Base-by-base conservation (phyloP, 164 flowering plant genomes). In the Kalanchoe fedtschenkoi region DNA sequence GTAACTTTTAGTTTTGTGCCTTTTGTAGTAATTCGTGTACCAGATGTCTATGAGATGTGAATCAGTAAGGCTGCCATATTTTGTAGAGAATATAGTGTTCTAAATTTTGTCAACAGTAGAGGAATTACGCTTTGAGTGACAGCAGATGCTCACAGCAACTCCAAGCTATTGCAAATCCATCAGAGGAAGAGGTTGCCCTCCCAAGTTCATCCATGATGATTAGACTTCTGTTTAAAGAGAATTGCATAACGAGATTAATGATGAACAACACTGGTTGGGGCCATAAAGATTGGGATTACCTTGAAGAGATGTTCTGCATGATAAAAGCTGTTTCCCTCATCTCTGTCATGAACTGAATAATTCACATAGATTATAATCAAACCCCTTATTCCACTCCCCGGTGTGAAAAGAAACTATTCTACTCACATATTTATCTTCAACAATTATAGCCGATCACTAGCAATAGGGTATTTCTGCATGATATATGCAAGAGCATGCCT, bases 181-280 rank as follows among this genome's bases (percentile, higher is more conserved):
- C 97, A 66, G 87, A 77, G 32, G 99, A 90, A 71, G 99, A 90
- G 28, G 97, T 95, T 53, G 97, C 91, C 75, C 99, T 82, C 74
- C 99, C 99, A 66, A 95, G 87, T 71, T 91, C 99, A 81, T 95
- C 99, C 88, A 87, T 83, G 39, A 91, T 87, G 74, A 95, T 80
- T 62, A 90, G 80, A 74, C 99, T 95, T 84, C 99, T 93, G 76
- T 22, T 34, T 64, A 26, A 66, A 32, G 59, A 54, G n/a, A 11
- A 39, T 28, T 55, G 38, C 62, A 57, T 33, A 59, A 34, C 34
- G 19, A 17, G 14, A 16, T 42, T 39, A 44, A 67, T 57, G 26
- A 58, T 61, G 4, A 47, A n/a, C n/a, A 24, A 24, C 19, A 43
- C 19, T 10, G 19, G 51, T n/a, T 43, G 51, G 22, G 19, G 51